Evolutionary conservation across 1,284 basidiomycete genomes (phyloP), one percentile per base, ranked within the genome.

Genomic region (Pascua guehoae): DNA sequence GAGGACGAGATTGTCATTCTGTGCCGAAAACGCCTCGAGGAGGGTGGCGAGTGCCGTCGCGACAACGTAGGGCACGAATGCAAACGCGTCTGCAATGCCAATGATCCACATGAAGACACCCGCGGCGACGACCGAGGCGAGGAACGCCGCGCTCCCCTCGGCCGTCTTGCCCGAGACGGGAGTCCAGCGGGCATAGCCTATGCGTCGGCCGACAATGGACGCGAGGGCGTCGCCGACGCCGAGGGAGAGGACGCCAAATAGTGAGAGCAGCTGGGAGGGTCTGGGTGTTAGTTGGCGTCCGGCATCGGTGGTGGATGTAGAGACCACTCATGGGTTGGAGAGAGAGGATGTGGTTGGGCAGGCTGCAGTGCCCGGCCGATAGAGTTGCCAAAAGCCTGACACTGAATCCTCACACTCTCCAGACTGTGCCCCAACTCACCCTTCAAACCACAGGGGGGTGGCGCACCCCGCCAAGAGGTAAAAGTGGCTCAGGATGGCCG

Each of bases 401-500:
- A n/a, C 24, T 32, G 24, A 32, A 3, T 3, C 24, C 4, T 32
- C 24, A 32, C 32, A 17, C 5, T 11, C 9, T 38, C 24, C 8
- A 37, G 24, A 18, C 12, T 14, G 11, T 11, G 18, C 4, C 9
- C 4, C 1, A 16, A 82, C 88, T 70, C 68, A 88, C 86, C 89
- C 89, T 79, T 98, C 96, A 53, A 98, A 82, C 96, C 96, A 99
- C 24, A 98, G 73, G 17, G 89, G 88, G 7, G 87, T 86, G 4
- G 95, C 93, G 76, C 94, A 98, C 0, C 96, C 96, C 0, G 91
- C 92, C 53, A 99, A 79, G 47, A 99, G 80, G 79, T 98, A 99
- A 70, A 98, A 98, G 76, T 98, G 96, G 69, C 90, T 93, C 61
- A 99, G 77, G 66, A 98, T 96, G 12, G 94, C 96, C 10, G 95